Base-by-base conservation (phyloP, 2,329 filamentous ascomycete species). In the Didymella pomorum region DNA sequence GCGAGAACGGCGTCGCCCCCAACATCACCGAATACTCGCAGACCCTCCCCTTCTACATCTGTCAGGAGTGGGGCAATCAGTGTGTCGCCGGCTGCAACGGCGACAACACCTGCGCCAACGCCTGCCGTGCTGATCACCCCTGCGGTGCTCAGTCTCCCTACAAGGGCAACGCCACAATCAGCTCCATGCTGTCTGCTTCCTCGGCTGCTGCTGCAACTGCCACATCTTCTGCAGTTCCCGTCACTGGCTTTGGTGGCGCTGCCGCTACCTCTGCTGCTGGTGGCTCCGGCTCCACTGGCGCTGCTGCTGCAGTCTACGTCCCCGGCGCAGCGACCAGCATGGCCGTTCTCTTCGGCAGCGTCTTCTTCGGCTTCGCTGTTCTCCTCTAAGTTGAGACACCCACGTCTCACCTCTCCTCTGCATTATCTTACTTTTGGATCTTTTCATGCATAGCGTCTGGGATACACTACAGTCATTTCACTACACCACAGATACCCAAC, bases 11-110 rank as follows among this genome's bases (percentile, higher is more conserved):
- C 73, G 74, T 83, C 61, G 79, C 84, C 51, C 91, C 91, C 66
- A 93, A 93, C 78, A 79, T 91, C 47, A 86, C 88, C 70, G 84
- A 93, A 78, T 95, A 89, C 83, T 89, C 88, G 20, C 83, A 92
- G 67, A 93, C 91, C 1, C 81, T 95, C 25, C 91, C 91, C 31
- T 94, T 87, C 83, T 91, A 88, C 79, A 83, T 87, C 68, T 95
- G 91, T 84, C 83, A 83, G 45, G 83, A 89, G 78, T 92, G 84
- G 83, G 88, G 86, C 68, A 86, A 80, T 74, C 85, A 92, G 77
- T 92, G 89, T 74, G 87, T 89, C 12, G 71, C 65, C 2, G 76
- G 61, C 57, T 93, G 90, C 77, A 79, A 77, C 31, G 73, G 78
- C 63, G 81, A 88, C 76, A 82, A 82, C 66, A 62, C 69, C n/a